A percentile compares a stretch with the other conserved stretches of the same genome.
phyloP scores from a whole-genome alignment of 306 rosid genomes.

The Vigna angularis region DNA sequence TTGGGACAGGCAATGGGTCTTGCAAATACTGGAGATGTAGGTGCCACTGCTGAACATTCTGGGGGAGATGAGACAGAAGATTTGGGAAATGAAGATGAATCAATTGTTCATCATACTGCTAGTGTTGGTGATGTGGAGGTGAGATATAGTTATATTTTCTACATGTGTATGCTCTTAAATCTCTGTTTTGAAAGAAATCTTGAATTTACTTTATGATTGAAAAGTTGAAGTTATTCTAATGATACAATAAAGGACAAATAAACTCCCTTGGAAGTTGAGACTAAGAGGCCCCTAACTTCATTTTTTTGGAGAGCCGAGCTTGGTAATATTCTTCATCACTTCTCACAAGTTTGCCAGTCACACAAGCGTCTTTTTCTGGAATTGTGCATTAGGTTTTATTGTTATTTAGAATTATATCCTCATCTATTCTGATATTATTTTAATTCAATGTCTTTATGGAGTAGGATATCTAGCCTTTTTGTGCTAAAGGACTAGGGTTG shows the following conservation, averaged over 20 bases:
- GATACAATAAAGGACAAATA: slow-evolving; percentile 2
- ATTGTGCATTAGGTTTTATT: neutral
- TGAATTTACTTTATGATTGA: slow-evolving; percentile 31
- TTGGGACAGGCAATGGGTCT: slow-evolving; percentile 93
- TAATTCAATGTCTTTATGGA: neutral
- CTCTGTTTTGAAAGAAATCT: slow-evolving; percentile 26
- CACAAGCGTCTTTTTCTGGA: neutral
- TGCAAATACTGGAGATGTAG: slow-evolving; percentile 67
- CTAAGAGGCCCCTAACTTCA: neutral
- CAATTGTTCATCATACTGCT: slow-evolving; percentile 92
- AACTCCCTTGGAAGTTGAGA: neutral
- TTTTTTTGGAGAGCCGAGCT: neutral
- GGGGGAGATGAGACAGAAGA: slow-evolving; percentile 84
- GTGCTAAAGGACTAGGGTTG: neutral
- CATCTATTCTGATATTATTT: neutral
- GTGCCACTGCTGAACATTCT: slow-evolving; percentile 69
- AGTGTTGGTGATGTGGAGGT: slow-evolving; percentile 98
- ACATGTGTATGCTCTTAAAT: slow-evolving; percentile 9
- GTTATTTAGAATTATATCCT: neutral
- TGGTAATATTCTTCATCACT: neutral
- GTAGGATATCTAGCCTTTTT: neutral
- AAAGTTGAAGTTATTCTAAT: slow-evolving; percentile 23
- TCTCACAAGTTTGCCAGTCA: neutral
- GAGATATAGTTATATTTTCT: neutral
- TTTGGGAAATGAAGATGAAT: slow-evolving; percentile 87